Evolutionary conservation across 1,284 basidiomycete genomes (phyloP).

Genomic region (Cerioporus squamosus): DNA sequence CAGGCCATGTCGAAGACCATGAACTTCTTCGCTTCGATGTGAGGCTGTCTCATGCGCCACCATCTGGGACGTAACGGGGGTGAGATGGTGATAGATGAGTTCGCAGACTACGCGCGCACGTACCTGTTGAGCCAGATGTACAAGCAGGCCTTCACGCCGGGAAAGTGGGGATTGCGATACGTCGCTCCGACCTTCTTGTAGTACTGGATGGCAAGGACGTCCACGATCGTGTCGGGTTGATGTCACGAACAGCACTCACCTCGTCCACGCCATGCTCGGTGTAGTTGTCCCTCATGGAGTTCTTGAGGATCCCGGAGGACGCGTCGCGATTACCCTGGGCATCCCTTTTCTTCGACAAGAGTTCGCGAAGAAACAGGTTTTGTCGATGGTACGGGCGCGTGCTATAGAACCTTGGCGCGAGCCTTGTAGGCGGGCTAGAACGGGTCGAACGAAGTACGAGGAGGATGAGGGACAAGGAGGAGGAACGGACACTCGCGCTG

Average conservation of each 20-base stretch:
- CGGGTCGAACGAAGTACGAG: background rate
- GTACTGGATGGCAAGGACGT: conserved; percentile 39
- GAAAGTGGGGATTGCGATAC: conserved; percentile 77
- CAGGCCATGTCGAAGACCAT: conserved; percentile 54
- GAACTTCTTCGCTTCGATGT: conserved; percentile 28
- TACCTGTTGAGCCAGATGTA: conserved; percentile 58
- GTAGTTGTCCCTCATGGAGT: conserved; percentile 75
- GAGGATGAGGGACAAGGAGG: background rate
- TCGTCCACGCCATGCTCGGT: conserved; percentile 67
- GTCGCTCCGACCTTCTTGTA: conserved; percentile 58
- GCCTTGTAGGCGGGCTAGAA: background rate
- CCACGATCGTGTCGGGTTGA: too few species aligned
- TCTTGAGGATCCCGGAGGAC: conserved; percentile 52
- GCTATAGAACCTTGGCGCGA: background rate
- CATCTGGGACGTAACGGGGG: conserved; percentile 32
- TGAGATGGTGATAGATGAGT: too few species aligned
- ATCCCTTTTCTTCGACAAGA: conserved; percentile 15
- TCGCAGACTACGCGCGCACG: conserved; percentile 17
- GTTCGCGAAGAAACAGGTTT: conserved; percentile 19
- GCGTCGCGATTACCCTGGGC: conserved; percentile 46
- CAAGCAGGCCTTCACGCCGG: conserved; percentile 62
- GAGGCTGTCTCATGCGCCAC: conserved; percentile 42
- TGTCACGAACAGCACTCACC: conserved; percentile 37
- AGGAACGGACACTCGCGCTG: background rate
- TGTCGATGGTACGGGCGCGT: background rate